Conservation (phyloP, 129 eudicot genomes). For the Artemisia annua region DNA sequence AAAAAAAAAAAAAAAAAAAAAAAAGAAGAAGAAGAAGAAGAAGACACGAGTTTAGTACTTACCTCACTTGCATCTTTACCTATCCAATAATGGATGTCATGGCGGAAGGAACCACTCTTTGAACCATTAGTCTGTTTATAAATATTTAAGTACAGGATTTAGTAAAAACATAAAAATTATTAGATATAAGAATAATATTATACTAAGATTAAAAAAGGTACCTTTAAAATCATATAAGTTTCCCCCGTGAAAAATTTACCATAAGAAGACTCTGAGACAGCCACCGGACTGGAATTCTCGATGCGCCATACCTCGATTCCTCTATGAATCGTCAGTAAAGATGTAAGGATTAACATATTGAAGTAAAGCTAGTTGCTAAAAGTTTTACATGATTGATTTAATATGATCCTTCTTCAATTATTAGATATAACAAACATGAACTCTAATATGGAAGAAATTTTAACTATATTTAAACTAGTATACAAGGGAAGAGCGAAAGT, state of each 20-base stretch:
- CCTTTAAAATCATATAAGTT: slow-evolving; percentile 78
- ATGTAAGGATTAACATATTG: slow-evolving; percentile 22
- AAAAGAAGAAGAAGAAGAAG: no score
- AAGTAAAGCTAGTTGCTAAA: not conserved
- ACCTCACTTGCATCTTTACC: slow-evolving; percentile 94
- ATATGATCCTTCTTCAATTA: not conserved
- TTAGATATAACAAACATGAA: not conserved
- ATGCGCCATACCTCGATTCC: slow-evolving; percentile 93
- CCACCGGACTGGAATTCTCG: slow-evolving; percentile 72
- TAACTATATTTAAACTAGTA: not conserved
- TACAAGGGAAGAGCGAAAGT: not conserved
- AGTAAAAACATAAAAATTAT: not conserved
- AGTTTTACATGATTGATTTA: not conserved
- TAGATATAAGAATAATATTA: not conserved
- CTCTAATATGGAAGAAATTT: not conserved
- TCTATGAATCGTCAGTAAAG: slow-evolving; percentile 53
- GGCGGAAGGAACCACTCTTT: slow-evolving; percentile 69
- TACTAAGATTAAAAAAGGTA: slow-evolving; percentile 17
- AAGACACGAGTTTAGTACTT: slow-evolving; percentile 34
- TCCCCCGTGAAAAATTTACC: slow-evolving; percentile 84
- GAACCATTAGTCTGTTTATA: slow-evolving; percentile 65
- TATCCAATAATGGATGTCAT: slow-evolving; percentile 91
- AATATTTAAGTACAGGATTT: slow-evolving; percentile 18
- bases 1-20: no score
- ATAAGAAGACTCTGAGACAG: slow-evolving; percentile 53